Percentiles rank a stretch among this genome's conserved stretches.
Conservation (phyloP, 2,329 filamentous ascomycete genomes). For the Emericellopsis cladophorae region DNA sequence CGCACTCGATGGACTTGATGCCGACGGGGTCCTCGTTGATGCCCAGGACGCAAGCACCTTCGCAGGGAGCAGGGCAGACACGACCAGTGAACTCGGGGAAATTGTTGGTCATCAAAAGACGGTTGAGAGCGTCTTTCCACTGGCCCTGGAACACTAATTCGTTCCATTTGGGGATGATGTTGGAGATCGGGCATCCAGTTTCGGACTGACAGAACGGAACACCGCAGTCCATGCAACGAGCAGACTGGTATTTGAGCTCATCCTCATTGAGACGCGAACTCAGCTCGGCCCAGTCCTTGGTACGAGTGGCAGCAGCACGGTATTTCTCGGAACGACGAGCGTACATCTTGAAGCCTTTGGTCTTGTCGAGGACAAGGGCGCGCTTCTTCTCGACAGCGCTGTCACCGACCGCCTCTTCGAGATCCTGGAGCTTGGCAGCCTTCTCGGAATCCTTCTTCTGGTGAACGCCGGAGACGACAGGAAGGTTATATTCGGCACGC, state of each 20-base stretch:
- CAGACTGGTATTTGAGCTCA: slow-evolving; percentile 91
- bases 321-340: slow-evolving; percentile 88
- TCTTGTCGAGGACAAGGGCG: slow-evolving; percentile 92
- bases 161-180: slow-evolving; percentile 97
- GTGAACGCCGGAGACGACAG: slow-evolving; percentile 55
- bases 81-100: slow-evolving; percentile 97
- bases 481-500: slow-evolving; percentile 71
- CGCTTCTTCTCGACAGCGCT: slow-evolving; percentile 77
- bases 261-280: slow-evolving; percentile 81
- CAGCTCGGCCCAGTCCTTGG: slow-evolving; percentile 88
- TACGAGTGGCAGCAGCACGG: slow-evolving; percentile 68
- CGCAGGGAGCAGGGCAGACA: slow-evolving; percentile 91
- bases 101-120: slow-evolving; percentile 92
- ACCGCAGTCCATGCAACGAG: slow-evolving; percentile 97
- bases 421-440: slow-evolving; percentile 61
- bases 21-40: slow-evolving; percentile 96
- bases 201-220: slow-evolving; percentile 97
- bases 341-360: slow-evolving; percentile 95
- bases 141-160: slow-evolving; percentile 59
- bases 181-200: slow-evolving; percentile 87
- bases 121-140: slow-evolving; percentile 86
- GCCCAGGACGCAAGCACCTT: slow-evolving; percentile 88
- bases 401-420: slow-evolving; percentile 84
- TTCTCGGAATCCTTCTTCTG: slow-evolving; percentile 57
- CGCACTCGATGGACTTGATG: slow-evolving; percentile 97